Evolutionary conservation across 2,329 filamentous ascomycete species (phyloP).

Genomic region (Aspergillus sclerotialis): DNA sequence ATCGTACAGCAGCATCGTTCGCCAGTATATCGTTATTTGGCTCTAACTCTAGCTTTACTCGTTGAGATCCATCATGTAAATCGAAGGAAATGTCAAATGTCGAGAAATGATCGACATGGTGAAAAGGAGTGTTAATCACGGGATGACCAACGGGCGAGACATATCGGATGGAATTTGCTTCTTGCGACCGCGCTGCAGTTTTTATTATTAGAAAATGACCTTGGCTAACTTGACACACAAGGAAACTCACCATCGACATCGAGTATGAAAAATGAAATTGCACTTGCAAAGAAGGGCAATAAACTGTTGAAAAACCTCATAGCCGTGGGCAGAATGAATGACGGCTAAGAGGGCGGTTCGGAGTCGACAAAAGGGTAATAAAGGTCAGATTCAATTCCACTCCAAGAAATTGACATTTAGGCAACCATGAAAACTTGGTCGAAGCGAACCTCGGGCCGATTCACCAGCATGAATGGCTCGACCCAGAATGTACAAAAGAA

Average conservation of each 20-base stretch:
- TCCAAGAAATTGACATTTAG: neutral
- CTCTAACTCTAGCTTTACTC: constrained; percentile 71
- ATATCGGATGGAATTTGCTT: constrained; percentile 69
- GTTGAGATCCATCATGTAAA: constrained; percentile 59
- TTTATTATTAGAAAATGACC: neutral
- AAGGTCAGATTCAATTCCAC: too few relatives aligned
- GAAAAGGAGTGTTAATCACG: constrained; percentile 68
- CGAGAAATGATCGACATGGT: constrained; percentile 72
- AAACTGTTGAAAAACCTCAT: constrained; percentile 21
- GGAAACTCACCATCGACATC: constrained; percentile 10
- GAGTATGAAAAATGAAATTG: constrained; percentile 15
- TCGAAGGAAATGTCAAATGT: constrained; percentile 80
- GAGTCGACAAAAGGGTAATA: constrained; percentile 1
- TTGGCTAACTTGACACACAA: neutral
- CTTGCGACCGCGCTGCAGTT: constrained; percentile 58
- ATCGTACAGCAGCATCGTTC: constrained; percentile 65
- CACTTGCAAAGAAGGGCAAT: constrained; percentile 19
- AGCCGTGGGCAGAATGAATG: constrained; percentile 6
- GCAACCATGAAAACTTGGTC: neutral
- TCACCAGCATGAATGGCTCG: neutral
- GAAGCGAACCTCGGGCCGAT: too few relatives aligned
- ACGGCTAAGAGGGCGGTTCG: constrained; percentile 3
- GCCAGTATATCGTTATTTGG: constrained; percentile 88
- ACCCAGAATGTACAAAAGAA: neutral
- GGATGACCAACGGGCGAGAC: constrained; percentile 68